phyloP scores from a whole-genome alignment of 257 asterid species.

The Cruciata laevipes region DNA sequence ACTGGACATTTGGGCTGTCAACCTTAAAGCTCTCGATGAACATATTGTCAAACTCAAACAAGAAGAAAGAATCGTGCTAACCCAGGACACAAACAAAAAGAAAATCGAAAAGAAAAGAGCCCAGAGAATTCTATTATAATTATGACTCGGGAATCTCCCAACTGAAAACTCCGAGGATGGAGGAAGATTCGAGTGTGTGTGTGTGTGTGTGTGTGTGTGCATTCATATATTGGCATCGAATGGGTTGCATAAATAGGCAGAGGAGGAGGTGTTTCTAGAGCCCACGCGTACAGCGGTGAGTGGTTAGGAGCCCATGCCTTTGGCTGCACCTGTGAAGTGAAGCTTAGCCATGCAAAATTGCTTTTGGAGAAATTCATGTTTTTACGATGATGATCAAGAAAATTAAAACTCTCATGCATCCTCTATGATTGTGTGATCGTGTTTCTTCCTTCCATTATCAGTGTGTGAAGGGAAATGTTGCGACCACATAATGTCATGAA shows the following conservation, averaged over 20 bases:
- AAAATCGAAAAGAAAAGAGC: not conserved
- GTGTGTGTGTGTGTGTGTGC: constrained; percentile 6
- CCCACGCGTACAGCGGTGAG: not conserved
- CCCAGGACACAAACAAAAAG: not conserved
- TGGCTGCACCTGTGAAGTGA: not conserved
- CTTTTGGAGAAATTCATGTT: too few relatives aligned
- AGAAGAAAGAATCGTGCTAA: not conserved
- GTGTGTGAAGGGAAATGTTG: not conserved
- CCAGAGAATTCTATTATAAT: not conserved
- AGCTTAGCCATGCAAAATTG: not conserved
- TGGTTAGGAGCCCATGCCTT: not conserved
- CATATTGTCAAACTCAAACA: constrained; percentile 32
- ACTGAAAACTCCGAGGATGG: constrained; percentile 4
- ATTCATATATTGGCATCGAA: not conserved
- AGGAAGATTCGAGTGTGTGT: constrained; percentile 1
- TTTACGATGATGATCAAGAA: not conserved
- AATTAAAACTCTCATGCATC: too few relatives aligned
- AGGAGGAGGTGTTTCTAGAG: not conserved
- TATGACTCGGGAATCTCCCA: not conserved
- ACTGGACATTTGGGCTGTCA: constrained; percentile 86
- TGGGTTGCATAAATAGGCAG: constrained; percentile 12
- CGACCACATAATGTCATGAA: not conserved
- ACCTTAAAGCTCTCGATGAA: constrained; percentile 86
- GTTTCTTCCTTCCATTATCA: not conserved
- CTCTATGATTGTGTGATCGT: not conserved